Evolutionary conservation across 768 basidiomycete species (phyloP).

Genomic region (Lentinula aciculospora): DNA sequence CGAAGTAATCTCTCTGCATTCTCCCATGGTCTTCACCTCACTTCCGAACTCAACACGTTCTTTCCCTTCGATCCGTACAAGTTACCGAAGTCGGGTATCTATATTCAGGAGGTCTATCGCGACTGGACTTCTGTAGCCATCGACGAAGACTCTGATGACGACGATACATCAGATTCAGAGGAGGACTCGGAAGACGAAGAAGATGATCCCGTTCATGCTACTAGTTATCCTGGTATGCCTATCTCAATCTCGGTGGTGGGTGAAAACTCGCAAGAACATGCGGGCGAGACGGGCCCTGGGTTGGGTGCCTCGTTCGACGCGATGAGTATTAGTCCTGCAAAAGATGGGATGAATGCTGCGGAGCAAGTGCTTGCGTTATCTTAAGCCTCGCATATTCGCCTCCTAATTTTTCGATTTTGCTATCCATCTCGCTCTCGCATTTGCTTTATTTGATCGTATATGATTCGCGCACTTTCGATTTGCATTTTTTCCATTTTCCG

Average conservation of each 20-base stretch:
- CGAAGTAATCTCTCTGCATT: conserved; percentile 15
- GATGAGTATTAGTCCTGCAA: conserved; percentile 78
- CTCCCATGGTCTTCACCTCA: conserved; percentile 18
- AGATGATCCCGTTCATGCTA: conserved; percentile 8
- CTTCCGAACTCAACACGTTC: conserved; percentile 82
- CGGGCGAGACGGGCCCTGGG: conserved; percentile 26
- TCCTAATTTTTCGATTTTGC: neutral
- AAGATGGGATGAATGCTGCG: neutral
- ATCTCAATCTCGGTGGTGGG: conserved; percentile 17
- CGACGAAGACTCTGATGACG: conserved; percentile 68
- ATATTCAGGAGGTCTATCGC: conserved; percentile 80
- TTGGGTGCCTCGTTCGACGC: conserved; percentile 67
- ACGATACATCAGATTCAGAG: conserved; percentile 50
- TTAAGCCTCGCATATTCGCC: neutral
- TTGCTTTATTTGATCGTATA: neutral
- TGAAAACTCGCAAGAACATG: conserved; percentile 21
- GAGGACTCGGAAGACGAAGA: conserved; percentile 26
- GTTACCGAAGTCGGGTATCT: conserved; percentile 70
- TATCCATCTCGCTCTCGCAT: neutral
- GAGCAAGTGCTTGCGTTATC: neutral
- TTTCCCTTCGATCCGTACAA: conserved; percentile 99
- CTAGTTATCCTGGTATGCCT: conserved; percentile 10
- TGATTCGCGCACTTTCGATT: neutral
- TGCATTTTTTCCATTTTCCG: neutral
- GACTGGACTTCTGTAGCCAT: conserved; percentile 86